Evolutionary conservation across 495 filamentous ascomycete genomes (phyloP).

Genomic region (Penicillium atrosanguineum): DNA sequence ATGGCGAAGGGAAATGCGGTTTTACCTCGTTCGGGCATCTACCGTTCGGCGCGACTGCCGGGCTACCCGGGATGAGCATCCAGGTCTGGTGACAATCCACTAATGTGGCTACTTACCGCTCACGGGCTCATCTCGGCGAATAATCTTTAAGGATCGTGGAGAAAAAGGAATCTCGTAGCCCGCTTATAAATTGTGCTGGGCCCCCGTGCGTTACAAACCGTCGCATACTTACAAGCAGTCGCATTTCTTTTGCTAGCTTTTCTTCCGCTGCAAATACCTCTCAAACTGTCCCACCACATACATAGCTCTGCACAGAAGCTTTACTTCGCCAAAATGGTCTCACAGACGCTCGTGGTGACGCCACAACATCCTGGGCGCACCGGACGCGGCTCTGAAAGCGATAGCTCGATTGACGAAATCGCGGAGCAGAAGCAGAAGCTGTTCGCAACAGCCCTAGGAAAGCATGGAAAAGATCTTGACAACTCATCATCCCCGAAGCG

Average conservation of each 20-base stretch:
- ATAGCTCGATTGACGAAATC: constrained; percentile 40
- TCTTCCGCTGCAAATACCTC: neutral
- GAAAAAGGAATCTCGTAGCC: constrained; percentile 12
- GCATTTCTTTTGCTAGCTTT: constrained; percentile 1
- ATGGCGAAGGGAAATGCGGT: neutral
- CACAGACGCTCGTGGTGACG: constrained; percentile 20
- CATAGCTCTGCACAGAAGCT: neutral
- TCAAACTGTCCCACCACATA: neutral
- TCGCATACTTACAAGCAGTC: constrained; percentile 1
- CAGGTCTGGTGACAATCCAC: constrained; percentile 31
- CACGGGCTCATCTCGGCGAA: constrained; percentile 7
- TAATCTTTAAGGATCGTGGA: constrained; percentile 17
- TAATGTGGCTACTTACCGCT: constrained; percentile 21
- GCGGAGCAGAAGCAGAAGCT: constrained; percentile 38
- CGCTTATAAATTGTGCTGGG: constrained; percentile 29
- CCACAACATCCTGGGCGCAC: constrained; percentile 22
- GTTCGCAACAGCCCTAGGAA: constrained; percentile 17
- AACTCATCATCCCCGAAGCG: constrained; percentile 53
- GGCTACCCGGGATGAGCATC: constrained; percentile 25
- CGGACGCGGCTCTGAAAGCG: constrained; percentile 40
- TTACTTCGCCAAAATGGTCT: constrained; percentile 14
- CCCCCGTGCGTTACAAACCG: constrained; percentile 7
- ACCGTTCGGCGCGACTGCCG: constrained; percentile 22
- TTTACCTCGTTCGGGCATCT: constrained; percentile 9
- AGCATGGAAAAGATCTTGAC: constrained; percentile 33